Percentiles rank a stretch among this genome's conserved stretches.
These are phyloP conservation scores for Fusarium sp. DNA, from an alignment of 2,329 filamentous ascomycete species.

Conservation along the genomic window DNA sequence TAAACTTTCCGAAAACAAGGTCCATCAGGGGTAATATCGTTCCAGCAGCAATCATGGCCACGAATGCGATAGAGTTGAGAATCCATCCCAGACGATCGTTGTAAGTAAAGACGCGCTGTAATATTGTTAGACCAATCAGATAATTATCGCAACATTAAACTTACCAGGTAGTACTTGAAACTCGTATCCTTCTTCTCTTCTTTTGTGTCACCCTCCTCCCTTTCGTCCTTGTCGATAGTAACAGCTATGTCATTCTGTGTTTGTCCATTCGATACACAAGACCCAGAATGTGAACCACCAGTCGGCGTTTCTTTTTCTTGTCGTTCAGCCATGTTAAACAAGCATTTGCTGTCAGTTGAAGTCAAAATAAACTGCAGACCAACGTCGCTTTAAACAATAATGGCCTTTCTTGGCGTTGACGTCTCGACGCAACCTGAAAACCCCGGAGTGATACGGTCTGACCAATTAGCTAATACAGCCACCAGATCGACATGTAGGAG, in stretches of 20 bases:
- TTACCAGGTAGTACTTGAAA: constrained; percentile 47
- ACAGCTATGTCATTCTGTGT: constrained; percentile 10
- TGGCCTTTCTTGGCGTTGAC: constrained; percentile 24
- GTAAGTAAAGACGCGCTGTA: constrained; percentile 55
- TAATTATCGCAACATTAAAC: neutral
- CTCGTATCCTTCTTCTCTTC: constrained; percentile 35
- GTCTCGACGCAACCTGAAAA: constrained; percentile 22
- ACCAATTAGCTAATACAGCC: constrained; percentile 32
- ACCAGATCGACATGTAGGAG: neutral
- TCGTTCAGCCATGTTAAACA: constrained; percentile 7
- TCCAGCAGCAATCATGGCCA: constrained; percentile 55
- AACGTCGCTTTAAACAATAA: constrained; percentile 1
- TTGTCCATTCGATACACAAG: constrained; percentile 9
- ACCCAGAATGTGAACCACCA: neutral
- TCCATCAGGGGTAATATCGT: constrained; percentile 67
- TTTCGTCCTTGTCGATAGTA: neutral
- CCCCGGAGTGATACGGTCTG: constrained; percentile 23
- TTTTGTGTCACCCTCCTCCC: constrained; percentile 3
- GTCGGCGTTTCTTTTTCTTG: constrained; percentile 7
- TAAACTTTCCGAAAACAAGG: constrained; percentile 66
- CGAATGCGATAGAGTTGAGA: constrained; percentile 52
- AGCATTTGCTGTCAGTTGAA: neutral
- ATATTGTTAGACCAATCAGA: neutral
- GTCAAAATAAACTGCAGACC: neutral
- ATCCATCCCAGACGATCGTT: constrained; percentile 55